Base-by-base conservation (phyloP, 1,139 yeast species). In the Pneumocystis murina region DNA sequence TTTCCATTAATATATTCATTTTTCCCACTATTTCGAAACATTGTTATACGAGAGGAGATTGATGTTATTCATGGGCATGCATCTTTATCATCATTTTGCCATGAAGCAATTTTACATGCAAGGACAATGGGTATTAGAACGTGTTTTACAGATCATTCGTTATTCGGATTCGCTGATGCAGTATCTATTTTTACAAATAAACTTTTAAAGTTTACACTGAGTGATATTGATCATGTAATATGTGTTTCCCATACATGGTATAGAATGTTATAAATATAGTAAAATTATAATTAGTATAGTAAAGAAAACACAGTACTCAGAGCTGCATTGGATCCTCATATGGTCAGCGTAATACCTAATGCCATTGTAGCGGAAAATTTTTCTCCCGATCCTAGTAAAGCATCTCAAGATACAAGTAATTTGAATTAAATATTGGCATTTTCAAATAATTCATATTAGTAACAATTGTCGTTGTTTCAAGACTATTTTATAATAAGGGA, bases 61-160 rank as follows among this genome's bases (percentile, higher is more conserved):
- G 86, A 92, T 68, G 86, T 94, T 28, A 87, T 94, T 2, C 99
- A 94, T 73, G 96, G 97, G 14, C 99, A 94, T 75, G 98, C 95
- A 0, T 85, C 96, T 43, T 82, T 87, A 70, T 85, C 95, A 58
- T 82, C 89, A 17, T 75, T 94, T 67, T 88, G 97, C 61, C 95
- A 87, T 69, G 98, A 94, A 72, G 92, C 92, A 0, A 83, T 92
- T 24, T 76, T 91, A 30, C 98, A 92, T 72, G 97, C 89, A 0
- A 79, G 92, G 43, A 86, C 96, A 0, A 87, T 94, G 96, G 97
- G 97, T 0, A 75, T 91, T 65, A 83, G 83, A 66, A 89, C 98
- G 0, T 92, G 92, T 0, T 86, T 92, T 69, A 94, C 99, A 0
- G 99, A 94, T 72, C 99, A 94, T 72, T 91, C 97, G 0, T 75